Conservation (phyloP, 1,284 basidiomycete genomes). For the Ustilago lituana region DNA sequence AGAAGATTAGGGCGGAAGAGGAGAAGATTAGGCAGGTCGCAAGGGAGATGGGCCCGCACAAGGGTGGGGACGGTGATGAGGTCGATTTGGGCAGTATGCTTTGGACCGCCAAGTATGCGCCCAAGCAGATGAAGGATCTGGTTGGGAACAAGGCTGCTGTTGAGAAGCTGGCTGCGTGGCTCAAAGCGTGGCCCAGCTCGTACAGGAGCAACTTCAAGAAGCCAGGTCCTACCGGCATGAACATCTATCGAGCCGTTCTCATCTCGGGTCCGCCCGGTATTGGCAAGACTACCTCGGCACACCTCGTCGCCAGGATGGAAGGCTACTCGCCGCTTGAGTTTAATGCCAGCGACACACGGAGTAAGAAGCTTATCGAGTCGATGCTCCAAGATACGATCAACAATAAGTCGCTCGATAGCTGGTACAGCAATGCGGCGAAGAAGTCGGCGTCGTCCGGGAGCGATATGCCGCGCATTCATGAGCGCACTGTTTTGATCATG, state of each 20-base stretch:
- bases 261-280: slow-evolving; percentile 95
- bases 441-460: slow-evolving; percentile 6
- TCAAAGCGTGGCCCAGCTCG: slow-evolving; percentile 77
- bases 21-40: slow-evolving; percentile 69
- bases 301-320: slow-evolving; percentile 85
- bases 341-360: slow-evolving; percentile 93
- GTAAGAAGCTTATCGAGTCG: slow-evolving; percentile 95
- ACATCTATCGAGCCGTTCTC: slow-evolving; percentile 84
- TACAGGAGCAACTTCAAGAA: slow-evolving; percentile 77
- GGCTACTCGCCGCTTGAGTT: slow-evolving; percentile 93
- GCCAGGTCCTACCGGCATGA: slow-evolving; percentile 89
- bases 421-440: slow-evolving; percentile 72
- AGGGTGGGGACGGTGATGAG: slow-evolving; percentile 55
- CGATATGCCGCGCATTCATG: slow-evolving; percentile 72
- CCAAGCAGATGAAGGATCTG: slow-evolving; percentile 84
- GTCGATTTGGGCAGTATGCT: slow-evolving; percentile 70
- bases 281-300: slow-evolving; percentile 96
- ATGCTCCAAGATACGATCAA: slow-evolving; percentile 62
- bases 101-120: slow-evolving; percentile 97
- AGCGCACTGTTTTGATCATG: slow-evolving; percentile 91
- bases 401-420: slow-evolving; percentile 85
- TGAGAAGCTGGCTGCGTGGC: slow-evolving; percentile 84
- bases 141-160: slow-evolving; percentile 93
- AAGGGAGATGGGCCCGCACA: slow-evolving; percentile 47
- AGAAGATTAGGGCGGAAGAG: slow-evolving; percentile 84